These are phyloP conservation scores for Mortierella sp. DNA, from an alignment of 371 early-diverging fungal species.

Conservation along the genomic window DNA sequence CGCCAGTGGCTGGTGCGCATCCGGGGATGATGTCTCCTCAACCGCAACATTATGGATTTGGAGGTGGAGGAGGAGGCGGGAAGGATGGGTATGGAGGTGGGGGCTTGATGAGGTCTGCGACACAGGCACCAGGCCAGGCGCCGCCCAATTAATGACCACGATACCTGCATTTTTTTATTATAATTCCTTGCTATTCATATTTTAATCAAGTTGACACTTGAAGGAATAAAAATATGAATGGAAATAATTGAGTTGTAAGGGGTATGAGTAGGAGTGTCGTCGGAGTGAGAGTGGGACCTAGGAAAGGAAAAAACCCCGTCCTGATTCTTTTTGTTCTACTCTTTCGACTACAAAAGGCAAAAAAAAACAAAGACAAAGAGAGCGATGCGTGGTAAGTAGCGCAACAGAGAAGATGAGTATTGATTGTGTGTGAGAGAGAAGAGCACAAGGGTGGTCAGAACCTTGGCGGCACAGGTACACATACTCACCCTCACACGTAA, in stretches of 20 bases:
- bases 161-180: background rate
- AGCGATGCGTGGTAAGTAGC: background rate
- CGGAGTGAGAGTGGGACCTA: background rate
- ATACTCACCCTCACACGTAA: too few relatives aligned
- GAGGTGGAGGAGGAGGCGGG: background rate
- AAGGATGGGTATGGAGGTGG: conserved; percentile 4
- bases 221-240: background rate
- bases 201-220: too few relatives aligned
- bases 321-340: background rate
- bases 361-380: background rate
- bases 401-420: too few relatives aligned
- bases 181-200: background rate
- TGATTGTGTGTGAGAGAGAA: background rate
- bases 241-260: background rate
- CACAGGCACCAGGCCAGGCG: too few relatives aligned
- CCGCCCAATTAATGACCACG: background rate
- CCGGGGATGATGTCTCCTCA: background rate
- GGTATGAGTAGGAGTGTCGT: background rate
- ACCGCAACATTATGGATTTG: background rate
- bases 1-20: background rate
- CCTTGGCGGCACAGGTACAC: too few relatives aligned
- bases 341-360: conserved; percentile 9
- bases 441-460: too few relatives aligned
- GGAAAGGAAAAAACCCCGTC: background rate
- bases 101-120: background rate